Conservation (phyloP, 192 early-diverging fungal species). For the Podochytrium sp. region DNA sequence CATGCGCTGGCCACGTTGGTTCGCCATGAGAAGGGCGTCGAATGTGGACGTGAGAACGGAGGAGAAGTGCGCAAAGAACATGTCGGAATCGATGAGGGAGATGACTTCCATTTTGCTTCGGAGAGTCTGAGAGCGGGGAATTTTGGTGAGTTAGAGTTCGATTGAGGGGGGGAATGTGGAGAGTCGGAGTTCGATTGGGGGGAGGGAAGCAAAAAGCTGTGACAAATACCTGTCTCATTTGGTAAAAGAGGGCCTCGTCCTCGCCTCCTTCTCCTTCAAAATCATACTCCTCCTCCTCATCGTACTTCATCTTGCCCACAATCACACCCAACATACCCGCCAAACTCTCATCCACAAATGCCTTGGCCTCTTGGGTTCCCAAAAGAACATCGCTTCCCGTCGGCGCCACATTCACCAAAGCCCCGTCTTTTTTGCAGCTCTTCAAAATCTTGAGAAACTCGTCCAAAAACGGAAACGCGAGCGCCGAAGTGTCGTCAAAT, state of each 20-base stretch:
- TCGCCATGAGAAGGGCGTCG: slow-evolving; percentile 48
- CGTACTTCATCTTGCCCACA: slow-evolving; percentile 88
- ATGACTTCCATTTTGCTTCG: slow-evolving; percentile 68
- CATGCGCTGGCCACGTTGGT: slow-evolving; percentile 5
- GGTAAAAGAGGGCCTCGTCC: slow-evolving; percentile 74
- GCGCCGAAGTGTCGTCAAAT: slow-evolving; percentile 78
- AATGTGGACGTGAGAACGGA: slow-evolving; percentile 66
- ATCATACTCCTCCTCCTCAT: slow-evolving; percentile 76
- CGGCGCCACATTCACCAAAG: not conserved
- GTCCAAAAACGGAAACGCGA: slow-evolving; percentile 78
- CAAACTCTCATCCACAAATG: slow-evolving; percentile 35
- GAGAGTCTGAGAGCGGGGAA: slow-evolving; percentile 31
- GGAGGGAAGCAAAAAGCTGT: not conserved
- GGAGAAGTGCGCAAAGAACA: slow-evolving; percentile 63
- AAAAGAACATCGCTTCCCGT: not conserved
- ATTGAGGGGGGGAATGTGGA: not conserved
- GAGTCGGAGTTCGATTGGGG: not conserved
- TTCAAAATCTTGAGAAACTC: slow-evolving; percentile 72
- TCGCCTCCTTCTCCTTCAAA: slow-evolving; percentile 75
- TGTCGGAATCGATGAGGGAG: slow-evolving; percentile 63
- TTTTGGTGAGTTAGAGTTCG: not conserved
- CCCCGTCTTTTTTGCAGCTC: slow-evolving; percentile 43
- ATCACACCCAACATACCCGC: slow-evolving; percentile 63
- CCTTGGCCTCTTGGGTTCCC: not conserved
- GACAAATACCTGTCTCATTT: slow-evolving; percentile 64